phyloP scores from a whole-genome alignment of 1,284 basidiomycete species.

The Sanghuangporus sanghuang region DNA sequence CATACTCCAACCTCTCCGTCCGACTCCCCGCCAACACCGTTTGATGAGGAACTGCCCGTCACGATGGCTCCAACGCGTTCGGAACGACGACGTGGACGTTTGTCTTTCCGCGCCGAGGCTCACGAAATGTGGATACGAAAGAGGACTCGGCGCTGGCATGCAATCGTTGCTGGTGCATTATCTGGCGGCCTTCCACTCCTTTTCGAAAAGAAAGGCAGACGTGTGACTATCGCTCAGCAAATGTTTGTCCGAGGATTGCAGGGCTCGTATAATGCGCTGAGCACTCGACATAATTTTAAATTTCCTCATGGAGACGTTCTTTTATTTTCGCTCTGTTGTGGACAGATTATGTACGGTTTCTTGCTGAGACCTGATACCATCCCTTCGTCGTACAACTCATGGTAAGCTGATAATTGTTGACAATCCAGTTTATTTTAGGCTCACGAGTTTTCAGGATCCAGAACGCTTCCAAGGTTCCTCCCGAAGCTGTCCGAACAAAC shows the following conservation, averaged over 20 bases:
- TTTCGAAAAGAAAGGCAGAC: conserved; percentile 71
- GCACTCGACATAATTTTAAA: conserved; percentile 57
- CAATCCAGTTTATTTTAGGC: background rate
- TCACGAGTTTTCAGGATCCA: conserved; percentile 37
- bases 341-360: conserved; percentile 87
- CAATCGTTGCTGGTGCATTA: conserved; percentile 80
- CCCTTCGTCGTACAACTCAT: conserved; percentile 67
- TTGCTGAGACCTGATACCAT: conserved; percentile 81
- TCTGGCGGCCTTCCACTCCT: conserved; percentile 80
- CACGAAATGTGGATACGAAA: conserved; percentile 59
- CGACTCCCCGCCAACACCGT: conserved; percentile 15
- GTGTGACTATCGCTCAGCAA: conserved; percentile 83
- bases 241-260: conserved; percentile 86
- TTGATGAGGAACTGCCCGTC: conserved; percentile 19
- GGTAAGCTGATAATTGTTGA: conserved; percentile 41
- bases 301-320: conserved; percentile 85
- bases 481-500: conserved; percentile 59
- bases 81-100: conserved; percentile 37
- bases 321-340: conserved; percentile 80
- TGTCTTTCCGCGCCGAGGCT: conserved; percentile 58
- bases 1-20: conserved; percentile 20
- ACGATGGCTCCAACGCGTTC: conserved; percentile 14
- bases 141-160: conserved; percentile 79
- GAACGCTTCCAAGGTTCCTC: conserved; percentile 63
- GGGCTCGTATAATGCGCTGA: conserved; percentile 75